A percentile compares a stretch with the other conserved stretches of the same genome.
Conservation (phyloP, 139 green algal genomes). For the Chlorella sp. region DNA sequence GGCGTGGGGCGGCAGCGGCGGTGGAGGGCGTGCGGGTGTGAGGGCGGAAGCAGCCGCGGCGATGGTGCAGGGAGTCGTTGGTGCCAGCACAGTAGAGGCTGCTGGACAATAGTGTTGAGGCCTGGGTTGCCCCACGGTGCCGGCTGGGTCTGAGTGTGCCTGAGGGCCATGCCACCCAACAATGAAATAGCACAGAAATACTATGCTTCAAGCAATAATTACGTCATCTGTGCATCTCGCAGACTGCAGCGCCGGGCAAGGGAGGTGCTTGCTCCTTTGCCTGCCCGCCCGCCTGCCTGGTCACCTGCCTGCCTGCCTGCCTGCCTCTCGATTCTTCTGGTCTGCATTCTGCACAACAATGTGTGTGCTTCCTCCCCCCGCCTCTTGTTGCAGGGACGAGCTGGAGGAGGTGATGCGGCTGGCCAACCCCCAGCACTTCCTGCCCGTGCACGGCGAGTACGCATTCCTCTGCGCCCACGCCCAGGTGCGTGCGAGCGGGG, state of each 20-base stretch:
- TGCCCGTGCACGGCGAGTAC: conserved; percentile 98
- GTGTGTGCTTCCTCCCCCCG: no score
- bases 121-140: no score
- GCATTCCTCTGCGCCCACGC: conserved; percentile 95
- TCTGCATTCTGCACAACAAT: not conserved
- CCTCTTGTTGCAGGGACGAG: conserved; percentile 63
- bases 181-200: no score
- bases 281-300: no score
- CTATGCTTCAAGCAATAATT: no score
- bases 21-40: not conserved
- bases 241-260: no score
- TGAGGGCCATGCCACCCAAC: no score
- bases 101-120: not conserved
- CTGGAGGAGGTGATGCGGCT: conserved; percentile 90
- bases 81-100: no score
- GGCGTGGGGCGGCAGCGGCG: not conserved
- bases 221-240: no score
- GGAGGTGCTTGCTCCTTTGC: no score
- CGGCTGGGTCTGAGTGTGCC: no score
- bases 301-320: not conserved
- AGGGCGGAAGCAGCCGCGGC: not conserved
- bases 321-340: not conserved
- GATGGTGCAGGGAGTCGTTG: no score
- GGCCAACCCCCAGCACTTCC: conserved; percentile 97
- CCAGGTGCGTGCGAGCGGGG: conserved; percentile 48